These are phyloP conservation scores for Globisporangium nodosum DNA, from an alignment of 352 stramenopile species.

Conservation along the genomic window DNA sequence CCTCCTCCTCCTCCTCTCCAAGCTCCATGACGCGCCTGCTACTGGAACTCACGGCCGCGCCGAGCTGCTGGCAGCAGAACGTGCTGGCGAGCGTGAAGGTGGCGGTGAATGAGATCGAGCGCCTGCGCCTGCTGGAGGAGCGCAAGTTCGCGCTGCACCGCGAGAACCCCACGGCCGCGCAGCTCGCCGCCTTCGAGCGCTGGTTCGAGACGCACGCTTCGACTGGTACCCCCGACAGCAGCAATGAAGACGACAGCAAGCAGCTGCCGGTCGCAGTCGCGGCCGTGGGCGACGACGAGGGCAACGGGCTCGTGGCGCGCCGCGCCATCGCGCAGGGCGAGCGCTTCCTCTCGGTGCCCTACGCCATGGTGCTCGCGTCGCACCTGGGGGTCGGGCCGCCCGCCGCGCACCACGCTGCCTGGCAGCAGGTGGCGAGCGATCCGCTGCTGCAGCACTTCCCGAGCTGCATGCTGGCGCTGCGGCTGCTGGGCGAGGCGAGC, in stretches of 20 bases:
- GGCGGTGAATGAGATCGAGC: constrained; percentile 25
- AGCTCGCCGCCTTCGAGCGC: constrained; percentile 20
- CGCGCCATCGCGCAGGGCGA: constrained; percentile 18
- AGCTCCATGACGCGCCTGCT: constrained; percentile 13
- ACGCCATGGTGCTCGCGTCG: constrained; percentile 22
- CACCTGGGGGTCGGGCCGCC: constrained; percentile 16
- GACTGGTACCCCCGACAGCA: background rate
- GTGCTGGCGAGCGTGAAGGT: constrained; percentile 19
- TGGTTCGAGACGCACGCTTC: constrained; percentile 21
- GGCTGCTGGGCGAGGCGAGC: constrained; percentile 30
- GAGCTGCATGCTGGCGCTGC: constrained; percentile 35
- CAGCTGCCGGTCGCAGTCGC: constrained; percentile 15
- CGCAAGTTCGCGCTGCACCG: constrained; percentile 19
- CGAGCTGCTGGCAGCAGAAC: constrained; percentile 26
- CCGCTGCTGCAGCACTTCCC: constrained; percentile 33
- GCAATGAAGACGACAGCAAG: background rate
- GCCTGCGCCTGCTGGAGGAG: constrained; percentile 15
- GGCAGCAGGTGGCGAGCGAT: constrained; percentile 25
- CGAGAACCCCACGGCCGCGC: constrained; percentile 7
- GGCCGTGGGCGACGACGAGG: constrained; percentile 18
- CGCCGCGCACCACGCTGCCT: constrained; percentile 9
- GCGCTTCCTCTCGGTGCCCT: constrained; percentile 31
- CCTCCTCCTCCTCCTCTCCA: constrained; percentile 2
- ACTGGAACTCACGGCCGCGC: constrained; percentile 24
- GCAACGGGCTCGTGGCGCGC: constrained; percentile 25